Evolutionary conservation across 2,329 filamentous ascomycete genomes (phyloP), one percentile per base, ranked within the genome.

Genomic region (Raffaelea albimanens): DNA sequence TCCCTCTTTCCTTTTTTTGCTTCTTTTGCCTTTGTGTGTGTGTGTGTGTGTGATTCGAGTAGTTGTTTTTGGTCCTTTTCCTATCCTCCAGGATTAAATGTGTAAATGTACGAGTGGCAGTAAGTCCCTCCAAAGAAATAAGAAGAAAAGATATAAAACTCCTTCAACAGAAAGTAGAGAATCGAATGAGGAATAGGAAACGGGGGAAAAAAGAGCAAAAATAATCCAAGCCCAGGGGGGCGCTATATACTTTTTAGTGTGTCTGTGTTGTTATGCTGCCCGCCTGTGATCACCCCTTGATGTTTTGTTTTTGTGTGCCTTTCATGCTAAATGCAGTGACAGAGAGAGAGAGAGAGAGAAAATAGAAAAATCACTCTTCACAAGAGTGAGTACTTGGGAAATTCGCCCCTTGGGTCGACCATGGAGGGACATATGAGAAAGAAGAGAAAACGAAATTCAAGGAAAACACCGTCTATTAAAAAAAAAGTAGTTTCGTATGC

Each of bases 401-500:
- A 39, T 4, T 5, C 10, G 3, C 7, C n/a, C n/a, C 36, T 19
- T 39, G 36, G 36, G 19, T 39, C 36, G n/a, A 39, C 36, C 36
- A 39, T 9, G n/a, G 36, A 39, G n/a, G 25, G 14, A 23, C 40
- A 42, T 23, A 19, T 5, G 40, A 40, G 10, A 38, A 21, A 40
- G 14, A 39, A 16, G 18, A 3, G 16, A 14, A 43, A 43, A 31
- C 3, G 14, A 45, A 22, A 36, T 21, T 14, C 31, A 39, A 34
- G 16, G 34, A 38, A 38, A 38, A 38, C 34, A 38, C 34, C 25
- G 25, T 38, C 43, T 36, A 45, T 20, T 18, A 25, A 34, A 16
- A 34, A 34, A 34, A 34, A 34, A 19, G 5, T 73, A 95, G 43
- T 91, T 94, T 72, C 71, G 47, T 78, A 29, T 29, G 25, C 25